Base-by-base conservation (phyloP, 306 rosid genomes). In the Cajanus cajan region DNA sequence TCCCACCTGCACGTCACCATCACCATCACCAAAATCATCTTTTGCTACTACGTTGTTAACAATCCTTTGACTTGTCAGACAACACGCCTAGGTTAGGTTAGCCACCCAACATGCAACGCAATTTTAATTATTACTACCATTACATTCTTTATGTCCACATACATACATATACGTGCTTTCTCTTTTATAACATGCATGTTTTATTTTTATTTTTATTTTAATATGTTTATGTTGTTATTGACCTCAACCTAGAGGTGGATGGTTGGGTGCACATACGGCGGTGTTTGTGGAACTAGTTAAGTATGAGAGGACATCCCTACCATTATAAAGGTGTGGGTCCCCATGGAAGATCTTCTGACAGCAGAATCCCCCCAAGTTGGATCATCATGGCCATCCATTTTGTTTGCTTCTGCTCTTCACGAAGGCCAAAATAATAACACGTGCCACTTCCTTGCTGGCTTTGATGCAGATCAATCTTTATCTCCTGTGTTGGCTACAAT, bases 1-100 rank as follows among this genome's bases (percentile, higher is more conserved):
- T 91, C 96, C 98, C 99, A 95, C 87, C 99, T 93, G 34, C 70
- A 65, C 68, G 24, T 61, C 65, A 80, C 66, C 72, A 67, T 61
- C 65, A 80, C 66, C 72, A 67, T 79, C 84, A 14, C 69, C 71
- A 78, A 55, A 15, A 81, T 43, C 76, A 66, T 37, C 59, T 47
- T 81, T 67, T 75, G 33, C 76, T 75, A 47, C 61, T 64, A 72
- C 67, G 57, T 58, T 50, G 76, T 73, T 51, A 68, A 41, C 54
- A 41, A 51, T 52, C 24, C 31, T 73, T 40, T 80, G 84, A 80
- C 84, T 51, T 64, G 83, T 80, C 83, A 80, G 73, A 54, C 14
- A 18, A 18, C 52, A 47, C 48, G 4, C 57, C 24, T 50, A 5
- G 10, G 57, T 28, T 28, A 28, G 1, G 31, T 28, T 28, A 28